phyloP scores from a whole-genome alignment of 2,329 filamentous ascomycete genomes.

The Ceratocystis alfenasii region DNA sequence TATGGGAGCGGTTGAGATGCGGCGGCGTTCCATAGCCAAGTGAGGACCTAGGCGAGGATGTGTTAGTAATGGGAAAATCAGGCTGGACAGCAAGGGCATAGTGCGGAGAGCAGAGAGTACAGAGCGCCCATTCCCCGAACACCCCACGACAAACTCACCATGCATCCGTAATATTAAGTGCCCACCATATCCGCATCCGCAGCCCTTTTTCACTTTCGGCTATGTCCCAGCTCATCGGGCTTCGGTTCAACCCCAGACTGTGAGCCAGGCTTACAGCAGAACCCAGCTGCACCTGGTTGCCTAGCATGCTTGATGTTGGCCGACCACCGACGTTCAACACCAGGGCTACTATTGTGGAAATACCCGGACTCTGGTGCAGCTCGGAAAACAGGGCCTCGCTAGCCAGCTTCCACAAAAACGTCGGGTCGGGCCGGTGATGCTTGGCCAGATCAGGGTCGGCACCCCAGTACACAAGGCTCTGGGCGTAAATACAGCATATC shows the following conservation, averaged over 20 bases:
- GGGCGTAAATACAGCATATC: constrained; percentile 45
- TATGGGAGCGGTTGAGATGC: constrained; percentile 35
- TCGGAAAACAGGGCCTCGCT: constrained; percentile 49
- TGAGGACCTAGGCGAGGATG: constrained; percentile 33
- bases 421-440: constrained; percentile 43
- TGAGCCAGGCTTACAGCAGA: constrained; percentile 42
- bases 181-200: constrained; percentile 46
- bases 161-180: constrained; percentile 41
- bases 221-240: constrained; percentile 43
- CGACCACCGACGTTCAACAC: constrained; percentile 48
- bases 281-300: constrained; percentile 42
- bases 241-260: constrained; percentile 43
- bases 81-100: not conserved
- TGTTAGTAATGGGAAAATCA: not conserved
- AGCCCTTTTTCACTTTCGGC: constrained; percentile 38
- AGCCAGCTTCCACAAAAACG: constrained; percentile 52
- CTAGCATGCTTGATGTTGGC: constrained; percentile 48
- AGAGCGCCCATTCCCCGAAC: not conserved
- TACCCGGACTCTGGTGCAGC: constrained; percentile 44
- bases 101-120: not conserved
- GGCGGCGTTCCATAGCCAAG: constrained; percentile 43
- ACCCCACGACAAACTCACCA: constrained; percentile 32
- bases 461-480: constrained; percentile 47
- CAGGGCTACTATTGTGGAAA: constrained; percentile 46
- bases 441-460: constrained; percentile 34